Evolutionary conservation across 164 flowering plant genomes (phyloP), one percentile per base, ranked within the genome.

Genomic region (Tinospora cordifolia): DNA sequence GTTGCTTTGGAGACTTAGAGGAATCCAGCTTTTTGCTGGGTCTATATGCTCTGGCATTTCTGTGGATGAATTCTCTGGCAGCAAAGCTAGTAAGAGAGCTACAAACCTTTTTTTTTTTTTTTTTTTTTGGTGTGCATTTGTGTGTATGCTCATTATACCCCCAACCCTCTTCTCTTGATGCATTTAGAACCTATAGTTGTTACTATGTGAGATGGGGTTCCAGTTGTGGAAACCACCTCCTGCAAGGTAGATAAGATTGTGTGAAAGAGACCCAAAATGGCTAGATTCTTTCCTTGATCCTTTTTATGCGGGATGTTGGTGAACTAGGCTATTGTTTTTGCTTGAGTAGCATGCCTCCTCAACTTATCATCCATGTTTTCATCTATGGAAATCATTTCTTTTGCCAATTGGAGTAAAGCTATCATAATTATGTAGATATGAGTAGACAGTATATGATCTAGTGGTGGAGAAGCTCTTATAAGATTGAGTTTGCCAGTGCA

Each of bases 1-100:
- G 77, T 78, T 84, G 67, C 86, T 90, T 74, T 80, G 85, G 54
- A 86, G 99, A 78, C 88, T 88, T 69, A 81, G 83, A 72, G 96
- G 92, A 38, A 62, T 90, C 70, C 90, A 86, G 75, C 86, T 81
- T 51, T 85, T 92, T 80, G 79, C 86, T 8, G 78, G 81, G 47
- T 88, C 97, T 15, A 73, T 92, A 46, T 86, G 90, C 76, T 81
- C 75, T 69, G 92, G 84, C 15, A 67, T 75, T 72, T 80, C 86
- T 25, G 7, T 65, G 12, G 84, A 83, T 65, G 79, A 78, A 57
- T 62, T 65, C 68, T 65, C 78, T 2, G 63, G 74, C 21, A 44
- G 69, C 69, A 54, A 72, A 59, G 68, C 67, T 36, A 71, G 47
- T 59, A 76, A 49, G 69, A 81, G 72, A 84, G 90, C 92, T 90